These are phyloP conservation scores for Boletus sp. DNA, from an alignment of 768 basidiomycete species.

Conservation along the genomic window DNA sequence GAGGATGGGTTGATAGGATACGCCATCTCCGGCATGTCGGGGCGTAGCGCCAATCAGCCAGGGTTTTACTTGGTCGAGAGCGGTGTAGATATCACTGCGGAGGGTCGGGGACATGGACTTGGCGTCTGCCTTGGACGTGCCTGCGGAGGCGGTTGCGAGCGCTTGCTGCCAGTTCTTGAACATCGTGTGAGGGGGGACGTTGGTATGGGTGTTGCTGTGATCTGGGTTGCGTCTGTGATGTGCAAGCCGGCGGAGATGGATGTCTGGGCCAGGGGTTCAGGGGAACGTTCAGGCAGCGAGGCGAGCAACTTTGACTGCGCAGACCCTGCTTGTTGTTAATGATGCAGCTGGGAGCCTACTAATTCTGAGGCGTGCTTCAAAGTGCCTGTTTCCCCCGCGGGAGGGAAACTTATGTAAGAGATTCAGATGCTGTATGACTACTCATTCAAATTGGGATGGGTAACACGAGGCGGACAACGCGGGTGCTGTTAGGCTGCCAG, in stretches of 20 bases:
- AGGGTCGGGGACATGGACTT: slow-evolving; percentile 48
- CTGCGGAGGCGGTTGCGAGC: slow-evolving; percentile 32
- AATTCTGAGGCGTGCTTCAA: not conserved
- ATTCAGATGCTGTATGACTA: slow-evolving; percentile 5
- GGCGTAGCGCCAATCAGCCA: slow-evolving; percentile 43
- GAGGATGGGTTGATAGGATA: slow-evolving; percentile 47
- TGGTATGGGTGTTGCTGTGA: not conserved
- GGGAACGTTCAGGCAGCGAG: not conserved
- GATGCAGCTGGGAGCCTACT: not conserved
- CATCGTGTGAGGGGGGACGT: slow-evolving; percentile 30
- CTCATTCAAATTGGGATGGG: slow-evolving; percentile 9
- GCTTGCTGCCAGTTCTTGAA: slow-evolving; percentile 47
- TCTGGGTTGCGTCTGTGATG: not conserved
- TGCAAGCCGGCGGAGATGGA: not conserved
- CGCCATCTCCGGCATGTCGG: slow-evolving; percentile 53
- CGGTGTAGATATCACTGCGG: slow-evolving; percentile 49
- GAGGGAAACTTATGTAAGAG: slow-evolving; percentile 16
- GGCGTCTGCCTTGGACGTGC: slow-evolving; percentile 18
- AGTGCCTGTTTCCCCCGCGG: not conserved
- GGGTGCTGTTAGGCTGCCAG: too few relatives aligned
- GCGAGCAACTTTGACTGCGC: not conserved
- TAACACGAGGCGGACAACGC: slow-evolving; percentile 22
- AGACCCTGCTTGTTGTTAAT: not conserved
- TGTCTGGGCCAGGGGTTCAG: too few relatives aligned
- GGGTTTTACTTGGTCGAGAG: slow-evolving; percentile 45